Conservation (phyloP, 306 rosid genomes). For the Cicer cuneatum region DNA sequence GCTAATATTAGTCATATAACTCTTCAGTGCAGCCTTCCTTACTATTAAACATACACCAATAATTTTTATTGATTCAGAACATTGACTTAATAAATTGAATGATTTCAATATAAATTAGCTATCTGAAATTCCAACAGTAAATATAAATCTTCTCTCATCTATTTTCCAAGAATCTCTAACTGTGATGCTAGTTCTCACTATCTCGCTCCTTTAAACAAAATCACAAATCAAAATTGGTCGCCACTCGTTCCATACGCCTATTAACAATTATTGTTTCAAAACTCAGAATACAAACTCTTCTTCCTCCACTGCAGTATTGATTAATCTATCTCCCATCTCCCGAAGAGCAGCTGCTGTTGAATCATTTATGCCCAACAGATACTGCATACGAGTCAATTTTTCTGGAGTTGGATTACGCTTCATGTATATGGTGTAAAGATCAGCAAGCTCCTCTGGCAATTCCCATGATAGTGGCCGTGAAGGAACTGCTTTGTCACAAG, state of each 20-base stretch:
- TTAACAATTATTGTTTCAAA: slow-evolving; percentile 37
- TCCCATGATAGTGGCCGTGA: slow-evolving; percentile 53
- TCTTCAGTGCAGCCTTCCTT: slow-evolving; percentile 8
- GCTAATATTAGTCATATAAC: background rate
- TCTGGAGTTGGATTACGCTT: slow-evolving; percentile 78
- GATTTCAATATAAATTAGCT: background rate
- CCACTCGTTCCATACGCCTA: slow-evolving; percentile 37
- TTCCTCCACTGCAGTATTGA: slow-evolving; percentile 63
- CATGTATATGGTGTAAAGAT: slow-evolving; percentile 69
- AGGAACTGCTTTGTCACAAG: slow-evolving; percentile 60
- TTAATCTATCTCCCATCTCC: slow-evolving; percentile 74
- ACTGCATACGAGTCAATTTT: slow-evolving; percentile 82
- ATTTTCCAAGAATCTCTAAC: slow-evolving; percentile 15
- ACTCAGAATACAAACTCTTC: slow-evolving; percentile 82
- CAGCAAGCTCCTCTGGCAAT: slow-evolving; percentile 80
- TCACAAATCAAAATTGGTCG: slow-evolving; percentile 23
- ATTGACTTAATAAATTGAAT: slow-evolving; percentile 1
- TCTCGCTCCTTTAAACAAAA: background rate
- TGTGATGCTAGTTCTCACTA: background rate
- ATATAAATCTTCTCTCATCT: background rate
- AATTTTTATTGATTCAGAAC: background rate
- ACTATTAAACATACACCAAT: background rate
- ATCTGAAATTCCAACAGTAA: slow-evolving; percentile 8
- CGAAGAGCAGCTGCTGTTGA: slow-evolving; percentile 69
- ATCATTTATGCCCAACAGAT: slow-evolving; percentile 79